These are phyloP conservation scores for Brassica incana DNA, from an alignment of 345 rosid species.

Conservation along the genomic window DNA sequence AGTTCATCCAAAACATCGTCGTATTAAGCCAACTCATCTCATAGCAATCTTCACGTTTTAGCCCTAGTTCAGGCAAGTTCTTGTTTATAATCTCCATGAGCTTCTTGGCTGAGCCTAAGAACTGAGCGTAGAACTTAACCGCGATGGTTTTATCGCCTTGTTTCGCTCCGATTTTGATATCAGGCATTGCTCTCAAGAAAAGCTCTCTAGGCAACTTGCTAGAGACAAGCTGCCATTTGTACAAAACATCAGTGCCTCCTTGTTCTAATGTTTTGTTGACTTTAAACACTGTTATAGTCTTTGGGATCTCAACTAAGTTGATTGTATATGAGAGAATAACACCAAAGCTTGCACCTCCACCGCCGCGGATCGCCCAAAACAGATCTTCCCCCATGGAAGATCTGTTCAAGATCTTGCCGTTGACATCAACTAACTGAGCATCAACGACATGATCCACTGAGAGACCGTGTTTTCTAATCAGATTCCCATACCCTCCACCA, in stretches of 20 bases:
- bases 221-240: constrained; percentile 42
- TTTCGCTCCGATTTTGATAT: not conserved
- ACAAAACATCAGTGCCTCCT: constrained; percentile 33
- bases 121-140: constrained; percentile 41
- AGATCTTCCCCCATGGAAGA: constrained; percentile 54
- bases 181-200: constrained; percentile 40
- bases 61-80: constrained; percentile 43
- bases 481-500: constrained; percentile 53
- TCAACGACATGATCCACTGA: constrained; percentile 51
- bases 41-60: constrained; percentile 41
- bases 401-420: constrained; percentile 46
- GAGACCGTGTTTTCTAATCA: constrained; percentile 57
- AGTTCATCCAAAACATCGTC: constrained; percentile 21
- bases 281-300: constrained; percentile 40
- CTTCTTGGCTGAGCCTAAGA: constrained; percentile 38
- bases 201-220: constrained; percentile 23
- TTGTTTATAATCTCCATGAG: constrained; percentile 31
- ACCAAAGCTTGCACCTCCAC: constrained; percentile 58
- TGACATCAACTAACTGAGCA: constrained; percentile 49
- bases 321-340: constrained; percentile 49
- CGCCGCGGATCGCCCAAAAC: constrained; percentile 63
- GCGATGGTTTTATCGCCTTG: constrained; percentile 28
- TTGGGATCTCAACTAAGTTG: constrained; percentile 48
- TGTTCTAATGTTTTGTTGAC: constrained; percentile 33
- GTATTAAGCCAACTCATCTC: constrained; percentile 51